Evolutionary conservation across 305 asterid species (phyloP), one percentile per base, ranked within the genome.

Genomic region (Fraxinus baroniana): DNA sequence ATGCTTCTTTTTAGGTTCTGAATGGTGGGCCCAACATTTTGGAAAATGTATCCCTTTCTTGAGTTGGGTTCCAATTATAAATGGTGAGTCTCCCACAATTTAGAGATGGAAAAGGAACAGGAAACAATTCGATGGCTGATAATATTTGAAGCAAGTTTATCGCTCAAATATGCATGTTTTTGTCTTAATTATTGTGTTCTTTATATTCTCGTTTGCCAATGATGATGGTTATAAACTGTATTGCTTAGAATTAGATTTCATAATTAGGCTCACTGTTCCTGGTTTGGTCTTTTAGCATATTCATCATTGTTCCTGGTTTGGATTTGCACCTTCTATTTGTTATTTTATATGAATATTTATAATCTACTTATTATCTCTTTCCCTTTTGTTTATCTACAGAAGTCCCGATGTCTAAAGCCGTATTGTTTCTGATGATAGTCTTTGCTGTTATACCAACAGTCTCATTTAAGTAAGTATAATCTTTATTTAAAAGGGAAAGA

Each of bases 21-120:
- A 91, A 85, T 95, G 98, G 98, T 95, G 98, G 98, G 94, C 82
- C 52, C 98, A 91, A 85, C 84, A 74, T 66, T 88, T 93, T 77
- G 97, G 97, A 71, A 90, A 91, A 81, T 90, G 95, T 78, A 64
- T 95, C 86, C 93, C 98, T 30, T 83, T 91, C 74, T 87, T 91
- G 87, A 86, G 87, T 87, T 93, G 97, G 97, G 86, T 93, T 89
- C 98, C 98, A 8, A 82, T 87, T 85, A 55, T 93, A 68, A 91
- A 82, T 55, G 95, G 98, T 93, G 86, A 88, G 95, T 70, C 81
- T 82, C 78, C 81, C 80, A 72, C 84, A 49, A 79, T 44, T 15
- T 15, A 71, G 44, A 30, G 22, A 71, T 71, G 76, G 41, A n/a
- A 20, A 32, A 17, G 52, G 52, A 33, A 32, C n/a, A 32, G 49